Evolutionary conservation across 352 stramenopile species (phyloP).

Genomic region (Phytophthora megakarya): DNA sequence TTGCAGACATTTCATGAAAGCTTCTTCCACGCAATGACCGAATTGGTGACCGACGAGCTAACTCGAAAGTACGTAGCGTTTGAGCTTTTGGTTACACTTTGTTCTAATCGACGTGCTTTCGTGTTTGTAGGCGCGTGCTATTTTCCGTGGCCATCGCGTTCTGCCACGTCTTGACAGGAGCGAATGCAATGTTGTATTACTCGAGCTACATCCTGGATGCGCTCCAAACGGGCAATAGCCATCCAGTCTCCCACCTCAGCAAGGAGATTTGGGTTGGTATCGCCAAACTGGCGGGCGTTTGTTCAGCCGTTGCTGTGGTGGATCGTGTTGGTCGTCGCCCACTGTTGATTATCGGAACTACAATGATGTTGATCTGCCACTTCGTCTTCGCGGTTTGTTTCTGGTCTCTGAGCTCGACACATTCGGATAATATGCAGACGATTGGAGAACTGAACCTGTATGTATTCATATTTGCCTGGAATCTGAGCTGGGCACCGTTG

Average conservation of each 20-base stretch:
- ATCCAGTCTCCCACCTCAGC: constrained; percentile 30
- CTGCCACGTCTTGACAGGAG: constrained; percentile 68
- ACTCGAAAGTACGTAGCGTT: constrained; percentile 40
- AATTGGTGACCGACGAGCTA: constrained; percentile 42
- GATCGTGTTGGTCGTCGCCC: constrained; percentile 65
- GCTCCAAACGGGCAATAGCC: constrained; percentile 31
- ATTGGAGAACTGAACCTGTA: constrained; percentile 71
- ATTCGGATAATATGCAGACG: constrained; percentile 32
- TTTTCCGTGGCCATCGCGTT: constrained; percentile 63
- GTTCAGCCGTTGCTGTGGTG: constrained; percentile 53
- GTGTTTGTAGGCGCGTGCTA: constrained; percentile 46
- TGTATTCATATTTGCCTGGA: constrained; percentile 76
- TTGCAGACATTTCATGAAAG: constrained; percentile 41
- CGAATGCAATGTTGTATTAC: constrained; percentile 85
- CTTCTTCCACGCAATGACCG: constrained; percentile 40
- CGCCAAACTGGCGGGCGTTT: constrained; percentile 69
- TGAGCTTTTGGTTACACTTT: background rate
- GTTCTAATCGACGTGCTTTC: background rate
- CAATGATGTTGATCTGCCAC: constrained; percentile 56
- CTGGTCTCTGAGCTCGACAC: constrained; percentile 37
- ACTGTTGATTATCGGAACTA: constrained; percentile 61
- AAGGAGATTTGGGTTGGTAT: constrained; percentile 72
- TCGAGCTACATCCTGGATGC: constrained; percentile 73
- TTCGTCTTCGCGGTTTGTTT: constrained; percentile 61
- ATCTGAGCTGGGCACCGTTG: constrained; percentile 73